A percentile compares a stretch with the other conserved stretches of the same genome.
Evolutionary conservation across 495 filamentous ascomycete species (phyloP).

Genomic region (Neurospora sp.): DNA sequence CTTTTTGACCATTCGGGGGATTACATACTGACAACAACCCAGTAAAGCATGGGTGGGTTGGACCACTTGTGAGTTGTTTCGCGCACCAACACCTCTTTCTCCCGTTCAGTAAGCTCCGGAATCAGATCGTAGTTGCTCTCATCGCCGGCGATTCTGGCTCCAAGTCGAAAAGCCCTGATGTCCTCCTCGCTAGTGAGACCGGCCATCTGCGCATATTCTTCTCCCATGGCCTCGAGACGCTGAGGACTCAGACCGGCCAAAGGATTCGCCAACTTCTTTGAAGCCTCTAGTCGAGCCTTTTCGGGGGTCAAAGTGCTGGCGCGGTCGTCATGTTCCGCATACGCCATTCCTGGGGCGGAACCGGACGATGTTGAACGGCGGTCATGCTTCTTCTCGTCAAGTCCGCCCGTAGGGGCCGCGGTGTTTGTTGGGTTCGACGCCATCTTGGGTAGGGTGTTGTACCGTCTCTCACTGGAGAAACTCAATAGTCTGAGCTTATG

Average conservation of each 20-base stretch:
- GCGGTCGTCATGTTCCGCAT: slow-evolving; percentile 2
- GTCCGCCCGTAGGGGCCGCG: neutral
- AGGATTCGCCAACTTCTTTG: slow-evolving; percentile 52
- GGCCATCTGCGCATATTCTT: slow-evolving; percentile 52
- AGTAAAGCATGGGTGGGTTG: slow-evolving; percentile 58
- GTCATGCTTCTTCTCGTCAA: neutral
- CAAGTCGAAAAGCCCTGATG: slow-evolving; percentile 59
- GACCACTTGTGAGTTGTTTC: slow-evolving; percentile 64
- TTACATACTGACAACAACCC: slow-evolving; percentile 47
- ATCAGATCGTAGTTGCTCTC: slow-evolving; percentile 41
- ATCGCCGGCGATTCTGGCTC: slow-evolving; percentile 51
- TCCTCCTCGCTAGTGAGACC: slow-evolving; percentile 54
- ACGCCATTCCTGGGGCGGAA: neutral
- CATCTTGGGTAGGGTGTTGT: neutral
- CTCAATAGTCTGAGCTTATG: neutral
- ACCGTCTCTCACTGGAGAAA: neutral
- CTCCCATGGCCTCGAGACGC: slow-evolving; percentile 52
- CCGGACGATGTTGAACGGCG: slow-evolving; percentile 1
- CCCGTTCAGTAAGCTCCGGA: slow-evolving; percentile 43
- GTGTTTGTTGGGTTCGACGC: neutral
- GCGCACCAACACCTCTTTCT: slow-evolving; percentile 46
- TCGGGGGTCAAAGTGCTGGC: neutral
- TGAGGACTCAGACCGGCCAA: slow-evolving; percentile 51
- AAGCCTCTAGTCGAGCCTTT: slow-evolving; percentile 17
- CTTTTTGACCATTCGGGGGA: slow-evolving; percentile 35